phyloP scores from a whole-genome alignment of 768 basidiomycete genomes.

The Boletales sp. region DNA sequence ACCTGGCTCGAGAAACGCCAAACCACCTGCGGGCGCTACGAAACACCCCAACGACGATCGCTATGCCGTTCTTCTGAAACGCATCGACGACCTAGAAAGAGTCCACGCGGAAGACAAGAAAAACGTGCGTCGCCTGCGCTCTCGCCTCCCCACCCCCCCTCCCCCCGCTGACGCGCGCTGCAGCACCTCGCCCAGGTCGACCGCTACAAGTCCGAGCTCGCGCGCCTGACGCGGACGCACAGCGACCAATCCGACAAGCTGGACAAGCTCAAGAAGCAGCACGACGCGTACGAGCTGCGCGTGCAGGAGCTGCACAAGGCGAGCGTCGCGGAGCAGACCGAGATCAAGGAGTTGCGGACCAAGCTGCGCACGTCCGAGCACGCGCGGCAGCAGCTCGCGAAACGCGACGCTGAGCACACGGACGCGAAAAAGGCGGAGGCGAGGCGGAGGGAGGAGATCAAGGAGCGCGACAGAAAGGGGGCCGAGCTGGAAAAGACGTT shows the following conservation, averaged over 20 bases:
- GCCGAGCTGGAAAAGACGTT: conserved; percentile 54
- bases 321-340: conserved; percentile 47
- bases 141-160: background rate
- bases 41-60: conserved; percentile 37
- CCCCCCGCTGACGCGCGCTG: conserved; percentile 1
- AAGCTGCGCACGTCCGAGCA: conserved; percentile 59
- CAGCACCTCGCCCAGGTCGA: conserved; percentile 65
- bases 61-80: conserved; percentile 53
- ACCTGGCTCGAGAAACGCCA: conserved; percentile 26
- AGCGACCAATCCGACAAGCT: conserved; percentile 50
- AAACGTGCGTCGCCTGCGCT: conserved; percentile 38
- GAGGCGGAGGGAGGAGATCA: conserved; percentile 51
- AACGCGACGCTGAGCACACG: conserved; percentile 48
- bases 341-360: conserved; percentile 58
- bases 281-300: conserved; percentile 51
- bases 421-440: conserved; percentile 54
- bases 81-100: conserved; percentile 61
- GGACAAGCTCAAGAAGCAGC: conserved; percentile 65
- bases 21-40: conserved; percentile 11
- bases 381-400: conserved; percentile 47
- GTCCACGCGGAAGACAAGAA: conserved; percentile 67
- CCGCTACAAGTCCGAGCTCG: conserved; percentile 53
- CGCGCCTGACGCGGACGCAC: conserved; percentile 42
- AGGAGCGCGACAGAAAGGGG: conserved; percentile 51
- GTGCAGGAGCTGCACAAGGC: conserved; percentile 59